phyloP scores from a whole-genome alignment of 176 grass and related monocot species.

The Pontederia crassipes region DNA sequence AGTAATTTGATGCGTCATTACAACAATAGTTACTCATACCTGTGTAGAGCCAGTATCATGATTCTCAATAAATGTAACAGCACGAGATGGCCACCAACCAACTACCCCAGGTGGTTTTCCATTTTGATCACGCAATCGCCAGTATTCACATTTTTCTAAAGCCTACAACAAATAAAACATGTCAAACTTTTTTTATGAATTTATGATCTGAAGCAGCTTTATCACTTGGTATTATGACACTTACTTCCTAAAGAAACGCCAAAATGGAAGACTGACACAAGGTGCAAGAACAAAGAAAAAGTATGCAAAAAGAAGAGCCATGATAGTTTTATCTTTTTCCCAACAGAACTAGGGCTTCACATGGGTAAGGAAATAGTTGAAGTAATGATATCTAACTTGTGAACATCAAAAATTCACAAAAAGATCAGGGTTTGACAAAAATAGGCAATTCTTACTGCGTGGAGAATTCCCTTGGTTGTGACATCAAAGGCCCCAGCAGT shows the following conservation, averaged over 20 bases:
- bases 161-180: constrained; percentile 33
- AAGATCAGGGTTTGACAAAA: no score
- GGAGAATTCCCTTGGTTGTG: constrained; percentile 97
- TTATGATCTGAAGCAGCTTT: neutral
- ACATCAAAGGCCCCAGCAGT: constrained; percentile 93
- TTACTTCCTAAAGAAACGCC: no score
- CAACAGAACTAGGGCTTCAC: no score
- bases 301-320: no score
- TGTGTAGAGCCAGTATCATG: constrained; percentile 98
- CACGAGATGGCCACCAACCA: constrained; percentile 97
- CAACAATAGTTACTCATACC: constrained; percentile 21
- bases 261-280: no score
- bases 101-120: constrained; percentile 76
- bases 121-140: constrained; percentile 85
- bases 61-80: constrained; percentile 97
- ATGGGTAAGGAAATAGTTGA: no score
- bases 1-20: no score
- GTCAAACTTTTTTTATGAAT: neutral
- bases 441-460: constrained; percentile 42
- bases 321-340: no score
- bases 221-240: no score
- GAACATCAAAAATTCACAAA: neutral
- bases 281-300: no score
- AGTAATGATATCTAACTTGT: neutral
- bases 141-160: constrained; percentile 87